phyloP scores from a whole-genome alignment of 352 stramenopile genomes.

The Globisporangium acanthophoron region DNA sequence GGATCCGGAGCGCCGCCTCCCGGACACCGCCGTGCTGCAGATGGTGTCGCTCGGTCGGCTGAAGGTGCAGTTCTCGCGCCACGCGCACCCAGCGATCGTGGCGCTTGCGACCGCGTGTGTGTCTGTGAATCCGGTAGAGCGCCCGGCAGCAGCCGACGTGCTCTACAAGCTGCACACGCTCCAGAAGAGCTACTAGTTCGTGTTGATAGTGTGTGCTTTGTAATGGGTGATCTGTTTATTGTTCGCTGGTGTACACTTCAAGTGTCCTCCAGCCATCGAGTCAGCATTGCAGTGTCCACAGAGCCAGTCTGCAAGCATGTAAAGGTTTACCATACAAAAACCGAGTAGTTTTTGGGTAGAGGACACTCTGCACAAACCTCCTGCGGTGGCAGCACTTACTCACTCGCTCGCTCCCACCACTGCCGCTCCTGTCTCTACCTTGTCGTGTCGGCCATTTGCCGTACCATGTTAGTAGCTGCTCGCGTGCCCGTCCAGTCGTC shows the following conservation, averaged over 20 bases:
- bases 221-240: background rate
- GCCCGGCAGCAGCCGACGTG: constrained; percentile 26
- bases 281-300: background rate
- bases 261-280: background rate
- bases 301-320: background rate
- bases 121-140: constrained; percentile 22
- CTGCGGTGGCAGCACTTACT: no score
- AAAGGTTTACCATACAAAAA: background rate
- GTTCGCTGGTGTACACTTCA: background rate
- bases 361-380: background rate
- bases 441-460: no score
- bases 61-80: constrained; percentile 26
- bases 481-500: background rate
- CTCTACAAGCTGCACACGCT: constrained; percentile 33
- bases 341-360: background rate
- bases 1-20: constrained; percentile 17
- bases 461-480: background rate
- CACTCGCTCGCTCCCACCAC: no score
- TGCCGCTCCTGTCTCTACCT: background rate
- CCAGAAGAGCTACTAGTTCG: constrained; percentile 22
- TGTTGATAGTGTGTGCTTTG: constrained; percentile 1
- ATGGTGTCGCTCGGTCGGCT: constrained; percentile 33
- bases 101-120: constrained; percentile 30
- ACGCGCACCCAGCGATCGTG: constrained; percentile 18
- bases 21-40: constrained; percentile 32